Evolutionary conservation across 2,329 filamentous ascomycete genomes (phyloP), one percentile per base, ranked within the genome.

Genomic region (Microdochium nivale): DNA sequence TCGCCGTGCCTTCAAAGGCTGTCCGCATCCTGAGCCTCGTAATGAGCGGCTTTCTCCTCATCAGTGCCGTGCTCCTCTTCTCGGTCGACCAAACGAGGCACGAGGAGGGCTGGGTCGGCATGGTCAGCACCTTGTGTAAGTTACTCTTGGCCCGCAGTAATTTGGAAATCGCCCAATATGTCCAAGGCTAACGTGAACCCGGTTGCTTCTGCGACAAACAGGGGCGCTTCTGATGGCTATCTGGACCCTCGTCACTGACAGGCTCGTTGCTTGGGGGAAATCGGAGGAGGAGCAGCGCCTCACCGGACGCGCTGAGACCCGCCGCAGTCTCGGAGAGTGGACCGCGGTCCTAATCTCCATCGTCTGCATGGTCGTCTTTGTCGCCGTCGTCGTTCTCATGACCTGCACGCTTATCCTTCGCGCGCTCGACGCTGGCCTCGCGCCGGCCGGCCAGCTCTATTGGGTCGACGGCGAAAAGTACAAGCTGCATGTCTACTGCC

Each of bases 21-120:
- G 86, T 92, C 64, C 83, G 90, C 52, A 75, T 95, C 49, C 78
- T 88, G 54, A 86, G 84, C 33, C 71, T 87, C 40, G 70, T 88
- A 40, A 79, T 91, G 56, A 78, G 85, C 0, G 70, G 77, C 1
- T 69, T 94, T 19, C 71, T 95, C 19, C 67, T 90, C 3, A 70
- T 92, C 46, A 82, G 96, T 64, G 80, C 87, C 70, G 83, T 95
- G 59, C 76, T 97, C 50, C 86, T 95, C 37, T 69, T 95, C 2
- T 77, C 86, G 0, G 88, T 96, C 1, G 74, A 83, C 48, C 80
- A 82, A 56, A 79, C 92, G 16, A 80, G 92, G 14, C 75, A 86
- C 21, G 90, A 96, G 66, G 92, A 97, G 68, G 86, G 89, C 30
- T 95, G 90, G 86, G 84, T 94, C 1, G 94, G 94, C n/a, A 87